Evolutionary conservation across 2,329 filamentous ascomycete genomes (phyloP).

Genomic region (Claviceps digitariae): DNA sequence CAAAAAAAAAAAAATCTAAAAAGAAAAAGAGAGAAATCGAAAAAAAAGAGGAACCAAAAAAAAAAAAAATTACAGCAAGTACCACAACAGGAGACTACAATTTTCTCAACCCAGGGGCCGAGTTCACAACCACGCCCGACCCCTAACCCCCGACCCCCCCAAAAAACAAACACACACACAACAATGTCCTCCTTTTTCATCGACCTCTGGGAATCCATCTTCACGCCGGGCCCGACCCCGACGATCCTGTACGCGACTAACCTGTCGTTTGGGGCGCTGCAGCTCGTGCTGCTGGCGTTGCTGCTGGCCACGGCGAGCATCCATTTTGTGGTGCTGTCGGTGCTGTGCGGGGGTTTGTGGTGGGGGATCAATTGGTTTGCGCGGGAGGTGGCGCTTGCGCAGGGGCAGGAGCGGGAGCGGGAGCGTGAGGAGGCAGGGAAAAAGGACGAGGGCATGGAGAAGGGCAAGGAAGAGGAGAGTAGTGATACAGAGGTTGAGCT

Average conservation of each 20-base stretch:
- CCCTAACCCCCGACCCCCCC: too few species aligned
- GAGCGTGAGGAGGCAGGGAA: constrained; percentile 21
- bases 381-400: constrained; percentile 39
- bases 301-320: constrained; percentile 73
- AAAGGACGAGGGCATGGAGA: constrained; percentile 12
- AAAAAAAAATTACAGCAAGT: too few species aligned
- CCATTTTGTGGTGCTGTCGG: constrained; percentile 74
- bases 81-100: too few species aligned
- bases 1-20: too few species aligned
- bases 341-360: constrained; percentile 74
- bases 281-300: constrained; percentile 62
- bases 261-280: constrained; percentile 72
- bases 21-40: too few species aligned
- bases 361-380: constrained; percentile 97
- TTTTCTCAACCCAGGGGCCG: too few species aligned
- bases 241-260: constrained; percentile 85
- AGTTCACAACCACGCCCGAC: too few species aligned
- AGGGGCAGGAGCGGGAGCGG: too few species aligned
- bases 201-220: constrained; percentile 83
- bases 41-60: too few species aligned
- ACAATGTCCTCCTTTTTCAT: constrained; percentile 50
- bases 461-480: constrained; percentile 16
- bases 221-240: constrained; percentile 81
- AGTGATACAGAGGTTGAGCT: constrained; percentile 34
- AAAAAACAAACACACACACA: too few species aligned